A percentile compares a stretch with the other conserved stretches of the same genome.
Evolutionary conservation across 345 rosid genomes (phyloP).

Genomic region (Erucastrum elatum): DNA sequence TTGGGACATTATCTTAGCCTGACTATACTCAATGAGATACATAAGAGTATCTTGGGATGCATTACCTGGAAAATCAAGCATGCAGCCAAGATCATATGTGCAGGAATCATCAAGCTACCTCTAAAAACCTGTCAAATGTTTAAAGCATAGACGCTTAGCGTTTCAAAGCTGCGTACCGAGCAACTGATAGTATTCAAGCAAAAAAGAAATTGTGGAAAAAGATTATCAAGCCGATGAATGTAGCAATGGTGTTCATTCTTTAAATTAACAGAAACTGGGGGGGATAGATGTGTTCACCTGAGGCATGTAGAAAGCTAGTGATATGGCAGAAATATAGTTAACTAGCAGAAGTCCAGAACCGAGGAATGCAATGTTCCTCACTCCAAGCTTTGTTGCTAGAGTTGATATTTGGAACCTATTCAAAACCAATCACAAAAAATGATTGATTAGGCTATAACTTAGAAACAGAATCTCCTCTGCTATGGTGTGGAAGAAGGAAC

Average conservation of each 20-base stretch:
- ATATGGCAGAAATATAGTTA: constrained; percentile 72
- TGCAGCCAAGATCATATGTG: constrained; percentile 65
- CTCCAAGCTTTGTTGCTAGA: constrained; percentile 89
- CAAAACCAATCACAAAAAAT: background rate
- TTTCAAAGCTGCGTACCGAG: constrained; percentile 8
- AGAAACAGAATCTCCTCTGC: background rate
- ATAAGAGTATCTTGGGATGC: constrained; percentile 2
- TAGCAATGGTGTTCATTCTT: background rate
- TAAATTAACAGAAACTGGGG: background rate
- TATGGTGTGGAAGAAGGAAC: background rate
- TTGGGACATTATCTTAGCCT: background rate
- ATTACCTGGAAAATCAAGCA: constrained; percentile 84
- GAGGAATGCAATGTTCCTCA: constrained; percentile 87
- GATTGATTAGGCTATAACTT: background rate
- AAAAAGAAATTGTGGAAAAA: background rate
- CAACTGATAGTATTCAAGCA: constrained; percentile 4
- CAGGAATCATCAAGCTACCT: constrained; percentile 72
- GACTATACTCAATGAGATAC: background rate
- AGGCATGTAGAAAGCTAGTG: constrained; percentile 84
- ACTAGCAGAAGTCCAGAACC: constrained; percentile 83
- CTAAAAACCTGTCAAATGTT: constrained; percentile 68
- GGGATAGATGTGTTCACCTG: constrained; percentile 52
- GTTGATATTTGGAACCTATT: constrained; percentile 90
- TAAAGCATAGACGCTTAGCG: background rate
- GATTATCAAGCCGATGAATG: constrained; percentile 2